phyloP scores from a whole-genome alignment of 495 filamentous ascomycete species.

The Darksidea phi region DNA sequence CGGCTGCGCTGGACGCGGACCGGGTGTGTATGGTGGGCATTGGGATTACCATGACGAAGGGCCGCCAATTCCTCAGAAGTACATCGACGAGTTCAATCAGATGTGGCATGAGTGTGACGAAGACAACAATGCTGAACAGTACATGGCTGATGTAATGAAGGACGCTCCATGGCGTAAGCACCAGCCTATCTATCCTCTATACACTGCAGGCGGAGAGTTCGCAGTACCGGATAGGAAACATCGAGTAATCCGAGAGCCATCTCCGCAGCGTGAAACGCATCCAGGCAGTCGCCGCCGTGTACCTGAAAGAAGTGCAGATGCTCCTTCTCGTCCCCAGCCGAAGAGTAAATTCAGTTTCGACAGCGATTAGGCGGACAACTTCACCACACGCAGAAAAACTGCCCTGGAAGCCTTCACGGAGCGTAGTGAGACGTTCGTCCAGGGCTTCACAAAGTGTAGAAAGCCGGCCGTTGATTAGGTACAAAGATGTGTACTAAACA shows the following conservation, averaged over 20 bases:
- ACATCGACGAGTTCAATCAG: conserved; percentile 14
- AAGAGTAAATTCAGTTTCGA: no score
- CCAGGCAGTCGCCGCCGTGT: no score
- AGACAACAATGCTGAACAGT: conserved; percentile 9
- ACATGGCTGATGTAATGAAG: neutral
- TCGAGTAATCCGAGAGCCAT: neutral
- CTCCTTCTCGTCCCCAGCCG: no score
- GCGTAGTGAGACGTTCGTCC: no score
- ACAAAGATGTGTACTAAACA: no score
- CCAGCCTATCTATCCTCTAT: neutral
- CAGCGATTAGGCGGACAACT: no score
- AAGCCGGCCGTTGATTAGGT: no score
- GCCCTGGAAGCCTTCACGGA: no score
- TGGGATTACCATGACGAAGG: neutral
- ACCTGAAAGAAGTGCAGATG: neutral
- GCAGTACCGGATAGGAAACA: neutral
- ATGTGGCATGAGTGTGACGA: conserved; percentile 14
- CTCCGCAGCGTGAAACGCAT: no score
- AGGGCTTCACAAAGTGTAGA: no score
- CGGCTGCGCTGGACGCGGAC: neutral
- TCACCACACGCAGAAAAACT: no score
- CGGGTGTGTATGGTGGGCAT: neutral
- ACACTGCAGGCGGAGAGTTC: neutral
- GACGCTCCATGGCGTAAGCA: conserved; percentile 1
- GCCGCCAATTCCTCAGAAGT: neutral